A percentile compares a stretch with the other conserved stretches of the same genome.
These are phyloP conservation scores for Fusarium oxysporum DNA, from an alignment of 2,329 filamentous ascomycete species.

Conservation along the genomic window DNA sequence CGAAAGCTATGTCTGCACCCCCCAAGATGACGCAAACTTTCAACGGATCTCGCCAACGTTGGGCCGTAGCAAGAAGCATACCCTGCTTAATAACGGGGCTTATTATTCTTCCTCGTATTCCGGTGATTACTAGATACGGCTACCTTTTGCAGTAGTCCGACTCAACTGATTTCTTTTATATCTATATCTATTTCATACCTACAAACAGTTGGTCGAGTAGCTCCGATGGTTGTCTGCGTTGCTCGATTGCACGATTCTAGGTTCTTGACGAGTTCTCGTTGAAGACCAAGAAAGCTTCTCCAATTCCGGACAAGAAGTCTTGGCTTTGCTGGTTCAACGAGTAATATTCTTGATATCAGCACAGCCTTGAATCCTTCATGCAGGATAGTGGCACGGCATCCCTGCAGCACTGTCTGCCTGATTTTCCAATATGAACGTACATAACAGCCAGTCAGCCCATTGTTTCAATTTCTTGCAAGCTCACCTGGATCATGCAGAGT, in stretches of 20 bases:
- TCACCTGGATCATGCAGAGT: rapidly evolving
- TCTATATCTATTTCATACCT: too few species aligned
- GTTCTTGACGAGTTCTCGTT: neutral
- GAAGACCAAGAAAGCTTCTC: neutral
- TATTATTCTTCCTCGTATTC: neutral
- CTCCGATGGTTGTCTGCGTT: too few species aligned
- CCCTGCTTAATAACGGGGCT: neutral
- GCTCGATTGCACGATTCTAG: too few species aligned
- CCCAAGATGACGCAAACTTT: neutral
- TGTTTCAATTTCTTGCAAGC: rapidly evolving
- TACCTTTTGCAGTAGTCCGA: neutral
- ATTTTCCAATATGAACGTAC: too few species aligned
- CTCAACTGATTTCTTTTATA: neutral
- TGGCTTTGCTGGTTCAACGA: neutral
- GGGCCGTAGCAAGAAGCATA: neutral
- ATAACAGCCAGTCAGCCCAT: neutral
- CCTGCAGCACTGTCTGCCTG: neutral
- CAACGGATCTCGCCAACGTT: neutral
- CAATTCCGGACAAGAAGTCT: neutral
- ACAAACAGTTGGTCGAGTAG: too few species aligned
- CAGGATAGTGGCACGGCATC: neutral
- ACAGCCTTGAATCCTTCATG: neutral
- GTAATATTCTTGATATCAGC: neutral
- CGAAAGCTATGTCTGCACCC: too few species aligned
- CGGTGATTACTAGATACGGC: neutral